Conservation (phyloP, 257 asterid species). For the Solanum paucissectum region DNA sequence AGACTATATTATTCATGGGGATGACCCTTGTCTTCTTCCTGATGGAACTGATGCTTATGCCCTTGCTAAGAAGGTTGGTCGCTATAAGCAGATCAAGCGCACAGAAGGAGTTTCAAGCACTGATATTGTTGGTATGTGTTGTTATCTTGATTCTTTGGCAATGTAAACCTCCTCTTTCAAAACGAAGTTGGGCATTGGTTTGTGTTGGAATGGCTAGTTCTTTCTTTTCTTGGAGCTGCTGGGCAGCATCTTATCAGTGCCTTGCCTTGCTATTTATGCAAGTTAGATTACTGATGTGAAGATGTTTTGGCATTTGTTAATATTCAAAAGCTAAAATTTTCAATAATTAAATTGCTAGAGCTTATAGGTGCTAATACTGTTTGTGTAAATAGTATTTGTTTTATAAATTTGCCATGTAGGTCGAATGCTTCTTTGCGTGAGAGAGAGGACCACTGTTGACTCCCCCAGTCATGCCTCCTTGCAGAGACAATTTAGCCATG, state of each 20-base stretch:
- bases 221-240: neutral
- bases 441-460: slow-evolving; percentile 77
- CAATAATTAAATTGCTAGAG: neutral
- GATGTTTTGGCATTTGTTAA: neutral
- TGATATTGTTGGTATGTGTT: slow-evolving; percentile 72
- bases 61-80: slow-evolving; percentile 89
- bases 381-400: neutral
- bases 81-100: slow-evolving; percentile 92
- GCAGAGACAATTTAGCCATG: slow-evolving; percentile 95
- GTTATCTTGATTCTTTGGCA: neutral
- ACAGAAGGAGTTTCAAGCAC: slow-evolving; percentile 97
- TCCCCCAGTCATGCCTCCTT: slow-evolving; percentile 70
- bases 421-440: slow-evolving; percentile 97
- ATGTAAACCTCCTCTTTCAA: neutral
- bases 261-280: neutral
- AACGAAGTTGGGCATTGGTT: neutral
- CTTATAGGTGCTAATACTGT: neutral
- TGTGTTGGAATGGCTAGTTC: neutral
- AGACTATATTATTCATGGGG: slow-evolving; percentile 92
- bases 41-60: slow-evolving; percentile 97
- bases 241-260: neutral
- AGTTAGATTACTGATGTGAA: neutral
- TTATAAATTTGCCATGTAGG: slow-evolving; percentile 27
- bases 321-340: neutral
- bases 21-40: slow-evolving; percentile 90